Percentiles rank a stretch among this genome's conserved stretches.
phyloP scores from a whole-genome alignment of 495 filamentous ascomycete genomes.

The Hypoxylon lenormandii region DNA sequence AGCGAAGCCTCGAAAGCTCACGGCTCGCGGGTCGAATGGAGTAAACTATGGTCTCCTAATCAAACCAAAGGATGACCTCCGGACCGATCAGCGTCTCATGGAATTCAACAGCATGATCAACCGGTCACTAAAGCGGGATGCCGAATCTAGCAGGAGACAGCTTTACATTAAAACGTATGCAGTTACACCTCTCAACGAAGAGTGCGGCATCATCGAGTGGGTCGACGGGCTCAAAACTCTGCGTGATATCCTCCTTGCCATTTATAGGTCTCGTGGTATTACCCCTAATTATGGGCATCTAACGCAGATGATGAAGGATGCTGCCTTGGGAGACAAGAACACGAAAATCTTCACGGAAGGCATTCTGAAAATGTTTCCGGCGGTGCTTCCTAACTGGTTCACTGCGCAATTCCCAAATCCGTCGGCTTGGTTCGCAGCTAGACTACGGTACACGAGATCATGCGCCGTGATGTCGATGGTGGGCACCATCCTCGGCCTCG shows the following conservation, averaged over 20 bases:
- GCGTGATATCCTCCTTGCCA: slow-evolving; percentile 85
- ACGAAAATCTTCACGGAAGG: slow-evolving; percentile 75
- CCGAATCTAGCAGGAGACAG: slow-evolving; percentile 84
- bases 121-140: slow-evolving; percentile 86
- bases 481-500: slow-evolving; percentile 90
- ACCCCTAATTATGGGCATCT: slow-evolving; percentile 62
- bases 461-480: slow-evolving; percentile 98
- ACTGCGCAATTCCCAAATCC: slow-evolving; percentile 93
- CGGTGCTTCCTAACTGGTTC: slow-evolving; percentile 94
- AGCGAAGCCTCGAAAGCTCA: slow-evolving; percentile 90
- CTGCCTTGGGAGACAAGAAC: slow-evolving; percentile 58
- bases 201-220: slow-evolving; percentile 98
- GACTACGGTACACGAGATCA: slow-evolving; percentile 90
- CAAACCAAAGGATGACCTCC: slow-evolving; percentile 97
- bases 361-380: slow-evolving; percentile 75
- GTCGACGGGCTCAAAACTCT: slow-evolving; percentile 95
- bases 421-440: slow-evolving; percentile 87
- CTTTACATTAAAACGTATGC: slow-evolving; percentile 94
- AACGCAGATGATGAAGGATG: slow-evolving; percentile 62
- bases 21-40: slow-evolving; percentile 87
- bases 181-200: slow-evolving; percentile 95
- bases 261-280: slow-evolving; percentile 78
- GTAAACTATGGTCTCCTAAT: slow-evolving; percentile 87
- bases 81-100: slow-evolving; percentile 97
- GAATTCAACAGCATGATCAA: slow-evolving; percentile 99